Evolutionary conservation across 371 early-diverging fungal species (phyloP).

Genomic region (Mucor circinelloides): DNA sequence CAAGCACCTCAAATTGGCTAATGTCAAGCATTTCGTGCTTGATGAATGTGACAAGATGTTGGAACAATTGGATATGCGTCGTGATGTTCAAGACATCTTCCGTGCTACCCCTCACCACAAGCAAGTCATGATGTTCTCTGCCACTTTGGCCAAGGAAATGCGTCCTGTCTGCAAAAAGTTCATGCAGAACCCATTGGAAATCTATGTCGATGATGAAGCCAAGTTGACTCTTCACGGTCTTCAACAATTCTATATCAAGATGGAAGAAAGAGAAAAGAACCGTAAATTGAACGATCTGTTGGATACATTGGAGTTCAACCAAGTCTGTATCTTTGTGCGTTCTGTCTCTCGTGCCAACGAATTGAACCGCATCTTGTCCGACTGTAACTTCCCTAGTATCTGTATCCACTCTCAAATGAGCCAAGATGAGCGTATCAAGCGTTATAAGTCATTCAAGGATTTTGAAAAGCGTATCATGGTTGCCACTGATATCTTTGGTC

Average conservation of each 20-base stretch:
- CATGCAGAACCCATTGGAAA: slow-evolving; percentile 96
- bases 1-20: slow-evolving; percentile 74
- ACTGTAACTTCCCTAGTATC: slow-evolving; percentile 94
- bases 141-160: slow-evolving; percentile 93
- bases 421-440: slow-evolving; percentile 90
- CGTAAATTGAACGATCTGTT: slow-evolving; percentile 92
- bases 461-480: slow-evolving; percentile 95
- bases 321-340: slow-evolving; percentile 98
- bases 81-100: slow-evolving; percentile 97
- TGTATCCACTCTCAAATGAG: slow-evolving; percentile 91
- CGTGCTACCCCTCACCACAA: slow-evolving; percentile 92
- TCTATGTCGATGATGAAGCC: slow-evolving; percentile 98
- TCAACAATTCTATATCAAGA: slow-evolving; percentile 92
- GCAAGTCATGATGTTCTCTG: slow-evolving; percentile 99
- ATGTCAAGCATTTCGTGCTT: slow-evolving; percentile 95
- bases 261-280: slow-evolving; percentile 91
- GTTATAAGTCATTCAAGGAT: slow-evolving; percentile 96
- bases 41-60: slow-evolving; percentile 99
- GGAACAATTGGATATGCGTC: slow-evolving; percentile 92
- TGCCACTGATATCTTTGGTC: slow-evolving; percentile 97
- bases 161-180: slow-evolving; percentile 94
- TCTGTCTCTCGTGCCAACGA: slow-evolving; percentile 88
- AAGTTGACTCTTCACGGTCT: slow-evolving; percentile 98
- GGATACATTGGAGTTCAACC: slow-evolving; percentile 94
- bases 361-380: slow-evolving; percentile 84